phyloP scores from a whole-genome alignment of 345 rosid genomes.

The Eucalyptus marginata region DNA sequence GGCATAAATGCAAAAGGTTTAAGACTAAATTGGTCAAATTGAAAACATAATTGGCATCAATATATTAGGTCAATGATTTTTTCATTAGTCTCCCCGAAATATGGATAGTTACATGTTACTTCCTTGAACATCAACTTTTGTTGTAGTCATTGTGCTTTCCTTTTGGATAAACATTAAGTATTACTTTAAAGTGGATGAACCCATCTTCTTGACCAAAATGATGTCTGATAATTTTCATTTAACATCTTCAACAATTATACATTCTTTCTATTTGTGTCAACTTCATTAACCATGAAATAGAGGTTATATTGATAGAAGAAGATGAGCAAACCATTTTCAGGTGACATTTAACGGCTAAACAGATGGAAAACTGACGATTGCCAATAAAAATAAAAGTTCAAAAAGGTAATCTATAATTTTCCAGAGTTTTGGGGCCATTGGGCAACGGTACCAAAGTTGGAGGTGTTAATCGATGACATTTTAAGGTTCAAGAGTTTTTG shows the following conservation, averaged over 20 bases:
- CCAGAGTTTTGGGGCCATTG: neutral
- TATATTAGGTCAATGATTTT: too few species aligned
- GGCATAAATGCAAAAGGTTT: too few species aligned
- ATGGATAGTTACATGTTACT: neutral
- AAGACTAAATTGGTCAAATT: too few species aligned
- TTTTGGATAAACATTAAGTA: neutral
- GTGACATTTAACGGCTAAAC: neutral
- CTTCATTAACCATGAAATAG: neutral
- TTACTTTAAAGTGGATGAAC: neutral
- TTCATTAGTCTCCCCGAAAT: neutral
- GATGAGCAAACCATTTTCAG: neutral
- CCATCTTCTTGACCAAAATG: neutral
- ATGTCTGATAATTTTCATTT: neutral
- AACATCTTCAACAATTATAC: neutral
- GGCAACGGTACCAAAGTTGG: neutral
- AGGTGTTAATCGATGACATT: neutral
- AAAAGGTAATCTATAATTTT: neutral
- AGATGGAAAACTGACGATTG: neutral
- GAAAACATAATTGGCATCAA: too few species aligned
- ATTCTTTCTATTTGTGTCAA: neutral
- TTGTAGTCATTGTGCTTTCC: neutral
- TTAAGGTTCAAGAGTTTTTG: neutral
- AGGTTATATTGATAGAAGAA: neutral
- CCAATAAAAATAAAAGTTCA: neutral
- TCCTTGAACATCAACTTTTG: neutral